Evolutionary conservation across 148 eudicot species (phyloP).

Genomic region (Camellia lanceoleosa): DNA sequence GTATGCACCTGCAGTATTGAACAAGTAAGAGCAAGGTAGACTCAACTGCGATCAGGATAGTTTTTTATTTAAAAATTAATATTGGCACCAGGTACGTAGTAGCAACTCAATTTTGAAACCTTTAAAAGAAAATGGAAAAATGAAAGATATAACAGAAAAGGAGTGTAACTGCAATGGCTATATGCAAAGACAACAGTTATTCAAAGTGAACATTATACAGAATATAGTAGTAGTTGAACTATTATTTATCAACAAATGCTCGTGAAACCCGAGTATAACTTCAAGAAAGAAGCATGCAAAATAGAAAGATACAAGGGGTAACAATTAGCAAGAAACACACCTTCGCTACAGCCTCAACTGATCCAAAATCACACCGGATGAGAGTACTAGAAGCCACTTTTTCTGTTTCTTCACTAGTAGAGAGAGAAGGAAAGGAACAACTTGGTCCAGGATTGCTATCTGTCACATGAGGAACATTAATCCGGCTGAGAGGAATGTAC

Average conservation of each 20-base stretch:
- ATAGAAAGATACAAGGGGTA: neutral
- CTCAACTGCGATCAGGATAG: neutral
- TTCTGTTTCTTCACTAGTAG: conserved; percentile 64
- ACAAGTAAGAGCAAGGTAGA: conserved; percentile 13
- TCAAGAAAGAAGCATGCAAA: conserved; percentile 11
- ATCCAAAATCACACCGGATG: conserved; percentile 63
- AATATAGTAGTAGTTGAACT: neutral
- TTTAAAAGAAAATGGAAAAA: neutral
- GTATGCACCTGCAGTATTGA: conserved; percentile 60
- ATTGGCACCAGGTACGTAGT: neutral
- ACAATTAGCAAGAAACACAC: conserved; percentile 31
- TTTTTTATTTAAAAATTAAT: neutral
- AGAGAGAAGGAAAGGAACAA: conserved; percentile 63
- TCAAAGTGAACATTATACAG: neutral
- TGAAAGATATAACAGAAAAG: neutral
- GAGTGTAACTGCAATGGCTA: neutral
- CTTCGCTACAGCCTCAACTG: conserved; percentile 80
- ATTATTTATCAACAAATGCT: neutral
- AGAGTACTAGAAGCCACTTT: conserved; percentile 57
- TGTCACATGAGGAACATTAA: conserved; percentile 33
- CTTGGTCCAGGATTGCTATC: conserved; percentile 29
- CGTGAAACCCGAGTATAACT: neutral
- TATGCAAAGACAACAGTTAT: neutral
- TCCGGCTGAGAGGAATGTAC: conserved; percentile 76
- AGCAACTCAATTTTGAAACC: conserved; percentile 1